Percentiles rank a stretch among this genome's conserved stretches.
phyloP scores from a whole-genome alignment of 371 early-diverging fungal species.

The Mucor racemosus region DNA sequence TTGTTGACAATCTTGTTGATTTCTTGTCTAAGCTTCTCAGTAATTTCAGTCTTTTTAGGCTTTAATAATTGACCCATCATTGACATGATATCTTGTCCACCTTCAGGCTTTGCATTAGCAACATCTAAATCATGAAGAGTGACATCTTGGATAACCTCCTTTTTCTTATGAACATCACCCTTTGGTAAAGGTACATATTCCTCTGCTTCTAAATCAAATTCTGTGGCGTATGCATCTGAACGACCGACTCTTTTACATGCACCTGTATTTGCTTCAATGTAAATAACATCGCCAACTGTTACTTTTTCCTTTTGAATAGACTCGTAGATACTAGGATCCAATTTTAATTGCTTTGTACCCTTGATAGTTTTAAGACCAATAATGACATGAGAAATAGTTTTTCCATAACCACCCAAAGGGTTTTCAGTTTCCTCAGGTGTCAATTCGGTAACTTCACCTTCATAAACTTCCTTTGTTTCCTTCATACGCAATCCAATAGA shows the following conservation, averaged over 20 bases:
- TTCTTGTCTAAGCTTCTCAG: constrained; percentile 95
- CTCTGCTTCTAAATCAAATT: constrained; percentile 96
- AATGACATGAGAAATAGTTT: constrained; percentile 94
- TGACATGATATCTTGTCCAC: constrained; percentile 96
- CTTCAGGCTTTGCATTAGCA: constrained; percentile 97
- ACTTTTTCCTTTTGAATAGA: constrained; percentile 97
- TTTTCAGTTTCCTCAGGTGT: constrained; percentile 96
- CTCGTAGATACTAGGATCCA: constrained; percentile 97
- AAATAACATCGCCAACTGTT: constrained; percentile 96
- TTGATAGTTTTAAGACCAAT: constrained; percentile 98
- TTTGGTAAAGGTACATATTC: constrained; percentile 98
- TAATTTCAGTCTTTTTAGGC: constrained; percentile 98
- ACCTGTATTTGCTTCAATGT: constrained; percentile 98
- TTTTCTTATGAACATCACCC: constrained; percentile 99
- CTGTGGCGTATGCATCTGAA: constrained; percentile 94
- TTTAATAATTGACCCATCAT: constrained; percentile 97
- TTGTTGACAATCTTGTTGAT: constrained; percentile 99
- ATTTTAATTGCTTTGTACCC: constrained; percentile 96
- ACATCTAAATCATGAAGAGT: constrained; percentile 99
- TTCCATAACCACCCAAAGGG: constrained; percentile 91
- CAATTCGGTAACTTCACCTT: constrained; percentile 99
- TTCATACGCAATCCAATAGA: constrained; percentile 97
- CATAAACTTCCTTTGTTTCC: constrained; percentile 98
- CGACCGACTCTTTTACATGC: constrained; percentile 98
- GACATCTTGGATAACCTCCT: constrained; percentile 96